phyloP scores from a whole-genome alignment of 2,329 filamentous ascomycete species.

The Pseudofabraea citricarpa region DNA sequence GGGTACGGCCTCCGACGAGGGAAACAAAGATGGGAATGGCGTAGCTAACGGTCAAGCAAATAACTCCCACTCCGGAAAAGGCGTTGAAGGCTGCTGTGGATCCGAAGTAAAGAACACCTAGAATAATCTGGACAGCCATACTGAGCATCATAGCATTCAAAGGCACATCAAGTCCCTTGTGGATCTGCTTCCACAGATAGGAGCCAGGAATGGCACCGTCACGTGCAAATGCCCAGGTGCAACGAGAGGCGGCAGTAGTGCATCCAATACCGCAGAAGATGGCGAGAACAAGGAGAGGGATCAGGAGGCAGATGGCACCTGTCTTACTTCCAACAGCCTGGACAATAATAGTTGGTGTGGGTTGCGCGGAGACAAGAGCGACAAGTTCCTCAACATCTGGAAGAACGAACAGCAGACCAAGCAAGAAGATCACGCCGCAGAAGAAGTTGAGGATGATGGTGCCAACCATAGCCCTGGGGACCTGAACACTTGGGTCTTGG shows the following conservation, averaged over 20 bases:
- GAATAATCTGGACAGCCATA: slow-evolving; percentile 58
- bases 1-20: slow-evolving; percentile 51
- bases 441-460: slow-evolving; percentile 64
- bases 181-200: slow-evolving; percentile 54
- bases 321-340: slow-evolving; percentile 39
- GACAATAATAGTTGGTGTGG: slow-evolving; percentile 58
- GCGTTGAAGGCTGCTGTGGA: slow-evolving; percentile 67
- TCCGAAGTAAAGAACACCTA: slow-evolving; percentile 66
- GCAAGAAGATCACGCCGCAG: slow-evolving; percentile 62
- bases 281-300: slow-evolving; percentile 62
- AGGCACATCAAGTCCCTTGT: slow-evolving; percentile 58
- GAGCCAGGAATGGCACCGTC: slow-evolving; percentile 66
- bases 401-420: slow-evolving; percentile 65
- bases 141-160: slow-evolving; percentile 69
- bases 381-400: slow-evolving; percentile 55
- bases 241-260: slow-evolving; percentile 64
- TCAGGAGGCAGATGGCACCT: slow-evolving; percentile 56
- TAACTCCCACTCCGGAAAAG: slow-evolving; percentile 66
- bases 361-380: slow-evolving; percentile 51
- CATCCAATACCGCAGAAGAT: slow-evolving; percentile 65
- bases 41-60: slow-evolving; percentile 64
- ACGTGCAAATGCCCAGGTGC: slow-evolving; percentile 65
- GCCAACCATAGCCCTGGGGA: slow-evolving; percentile 67
- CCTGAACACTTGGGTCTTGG: slow-evolving; percentile 58
- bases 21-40: slow-evolving; percentile 62